phyloP scores from a whole-genome alignment of 768 basidiomycete genomes.

The Suillus weaverae region DNA sequence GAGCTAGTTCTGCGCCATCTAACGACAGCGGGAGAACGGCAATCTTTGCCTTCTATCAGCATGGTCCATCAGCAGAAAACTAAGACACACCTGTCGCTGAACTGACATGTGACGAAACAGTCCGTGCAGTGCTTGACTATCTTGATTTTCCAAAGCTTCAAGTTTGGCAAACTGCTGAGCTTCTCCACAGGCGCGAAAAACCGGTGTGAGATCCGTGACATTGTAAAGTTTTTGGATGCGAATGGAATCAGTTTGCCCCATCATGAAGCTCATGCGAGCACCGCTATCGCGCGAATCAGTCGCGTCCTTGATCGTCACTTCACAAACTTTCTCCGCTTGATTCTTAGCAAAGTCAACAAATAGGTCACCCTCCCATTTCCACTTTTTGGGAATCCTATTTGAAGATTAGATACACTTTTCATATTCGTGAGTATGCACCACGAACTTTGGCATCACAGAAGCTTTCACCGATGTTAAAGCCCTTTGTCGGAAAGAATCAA shows the following conservation, averaged over 20 bases:
- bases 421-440: conserved; percentile 9
- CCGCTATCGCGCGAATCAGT: conserved; percentile 40
- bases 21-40: conserved; percentile 48
- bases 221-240: conserved; percentile 49
- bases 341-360: conserved; percentile 39
- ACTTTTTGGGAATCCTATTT: conserved; percentile 56
- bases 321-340: conserved; percentile 47
- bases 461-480: conserved; percentile 16
- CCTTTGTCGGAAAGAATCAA: conserved; percentile 4
- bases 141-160: conserved; percentile 39
- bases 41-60: conserved; percentile 37
- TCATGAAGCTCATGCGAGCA: conserved; percentile 49
- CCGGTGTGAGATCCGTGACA: conserved; percentile 42
- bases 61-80: conserved; percentile 8
- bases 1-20: conserved; percentile 48
- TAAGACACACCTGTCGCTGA: conserved; percentile 44
- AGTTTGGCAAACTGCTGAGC: conserved; percentile 56
- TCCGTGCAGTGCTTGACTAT: conserved; percentile 40
- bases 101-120: conserved; percentile 48
- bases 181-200: conserved; percentile 51
- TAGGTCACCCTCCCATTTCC: conserved; percentile 65
- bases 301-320: conserved; percentile 47
- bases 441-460: conserved; percentile 27
- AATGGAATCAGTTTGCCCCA: conserved; percentile 43
- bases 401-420: conserved; percentile 9